These are phyloP conservation scores for Leucogyrophana mollusca DNA, from an alignment of 768 basidiomycete genomes.

Conservation along the genomic window DNA sequence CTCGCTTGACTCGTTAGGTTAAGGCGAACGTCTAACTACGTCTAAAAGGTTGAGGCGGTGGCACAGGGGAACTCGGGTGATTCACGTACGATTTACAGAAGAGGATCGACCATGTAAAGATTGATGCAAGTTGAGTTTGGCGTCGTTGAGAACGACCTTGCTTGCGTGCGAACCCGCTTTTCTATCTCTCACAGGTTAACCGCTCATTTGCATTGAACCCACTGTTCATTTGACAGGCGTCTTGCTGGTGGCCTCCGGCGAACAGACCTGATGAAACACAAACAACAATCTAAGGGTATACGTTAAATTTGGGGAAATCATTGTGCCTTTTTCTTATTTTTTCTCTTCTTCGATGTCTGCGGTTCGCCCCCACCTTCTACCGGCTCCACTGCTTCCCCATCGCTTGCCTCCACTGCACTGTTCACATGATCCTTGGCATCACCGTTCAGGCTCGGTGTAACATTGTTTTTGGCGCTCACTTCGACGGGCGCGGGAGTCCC, in stretches of 20 bases:
- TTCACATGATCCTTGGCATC: conserved; percentile 14
- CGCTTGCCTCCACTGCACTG: conserved; percentile 5
- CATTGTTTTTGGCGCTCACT: conserved; percentile 14
- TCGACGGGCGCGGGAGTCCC: conserved; percentile 11
- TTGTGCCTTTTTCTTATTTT: conserved; percentile 12
- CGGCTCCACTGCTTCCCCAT: conserved; percentile 11
- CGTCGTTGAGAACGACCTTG: no score
- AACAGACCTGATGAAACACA: background rate
- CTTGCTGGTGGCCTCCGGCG: background rate
- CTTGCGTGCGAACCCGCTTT: no score
- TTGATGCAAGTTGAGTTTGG: no score
- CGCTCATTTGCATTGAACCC: conserved; percentile 1
- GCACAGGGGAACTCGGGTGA: no score
- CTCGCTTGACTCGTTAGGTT: no score
- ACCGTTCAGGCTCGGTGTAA: conserved; percentile 13
- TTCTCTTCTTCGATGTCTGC: conserved; percentile 16
- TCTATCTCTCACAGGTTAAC: background rate
- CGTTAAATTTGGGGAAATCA: background rate
- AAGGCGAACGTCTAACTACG: no score
- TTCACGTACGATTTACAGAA: no score
- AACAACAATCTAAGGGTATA: background rate
- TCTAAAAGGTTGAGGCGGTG: no score
- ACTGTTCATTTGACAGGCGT: no score
- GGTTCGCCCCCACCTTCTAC: conserved; percentile 3
- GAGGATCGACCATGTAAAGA: no score